Conservation (phyloP, 2,329 filamentous ascomycete genomes). For the Esteya vermicola region DNA sequence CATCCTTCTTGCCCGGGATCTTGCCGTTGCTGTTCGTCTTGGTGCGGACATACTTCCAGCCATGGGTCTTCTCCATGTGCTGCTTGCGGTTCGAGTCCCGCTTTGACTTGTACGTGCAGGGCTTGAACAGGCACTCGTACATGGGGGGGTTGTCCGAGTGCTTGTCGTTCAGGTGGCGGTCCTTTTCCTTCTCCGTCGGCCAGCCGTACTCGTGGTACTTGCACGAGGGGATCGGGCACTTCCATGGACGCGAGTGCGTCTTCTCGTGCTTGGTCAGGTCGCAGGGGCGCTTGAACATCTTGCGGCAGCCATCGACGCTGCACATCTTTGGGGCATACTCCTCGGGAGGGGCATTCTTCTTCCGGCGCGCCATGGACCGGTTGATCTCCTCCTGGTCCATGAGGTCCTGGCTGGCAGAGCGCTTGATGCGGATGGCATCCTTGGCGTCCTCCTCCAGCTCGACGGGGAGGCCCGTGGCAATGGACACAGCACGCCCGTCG, state of each 20-base stretch:
- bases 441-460: slow-evolving; percentile 36
- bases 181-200: slow-evolving; percentile 96
- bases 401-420: slow-evolving; percentile 52
- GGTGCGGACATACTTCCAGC: slow-evolving; percentile 78
- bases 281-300: slow-evolving; percentile 93
- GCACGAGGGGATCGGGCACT: slow-evolving; percentile 70
- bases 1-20: background rate
- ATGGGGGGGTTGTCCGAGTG: slow-evolving; percentile 69
- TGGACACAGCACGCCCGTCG: slow-evolving; percentile 64
- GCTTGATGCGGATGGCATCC: slow-evolving; percentile 42
- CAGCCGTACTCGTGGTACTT: slow-evolving; percentile 84
- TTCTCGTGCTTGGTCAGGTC: slow-evolving; percentile 97
- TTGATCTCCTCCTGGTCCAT: slow-evolving; percentile 71
- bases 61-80: slow-evolving; percentile 95
- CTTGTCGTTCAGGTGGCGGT: slow-evolving; percentile 92
- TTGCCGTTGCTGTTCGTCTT: slow-evolving; percentile 74
- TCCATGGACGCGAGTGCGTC: slow-evolving; percentile 92
- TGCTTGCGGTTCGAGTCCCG: slow-evolving; percentile 95
- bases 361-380: slow-evolving; percentile 88
- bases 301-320: slow-evolving; percentile 61
- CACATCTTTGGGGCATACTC: slow-evolving; percentile 71
- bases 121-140: slow-evolving; percentile 69
- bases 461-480: slow-evolving; percentile 55
- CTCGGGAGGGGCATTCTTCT: slow-evolving; percentile 81
- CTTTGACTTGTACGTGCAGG: slow-evolving; percentile 89